A percentile compares a stretch with the other conserved stretches of the same genome.
Conservation (phyloP, 2,329 filamentous ascomycete species). For the Ophiosphaerella herpotricha region DNA sequence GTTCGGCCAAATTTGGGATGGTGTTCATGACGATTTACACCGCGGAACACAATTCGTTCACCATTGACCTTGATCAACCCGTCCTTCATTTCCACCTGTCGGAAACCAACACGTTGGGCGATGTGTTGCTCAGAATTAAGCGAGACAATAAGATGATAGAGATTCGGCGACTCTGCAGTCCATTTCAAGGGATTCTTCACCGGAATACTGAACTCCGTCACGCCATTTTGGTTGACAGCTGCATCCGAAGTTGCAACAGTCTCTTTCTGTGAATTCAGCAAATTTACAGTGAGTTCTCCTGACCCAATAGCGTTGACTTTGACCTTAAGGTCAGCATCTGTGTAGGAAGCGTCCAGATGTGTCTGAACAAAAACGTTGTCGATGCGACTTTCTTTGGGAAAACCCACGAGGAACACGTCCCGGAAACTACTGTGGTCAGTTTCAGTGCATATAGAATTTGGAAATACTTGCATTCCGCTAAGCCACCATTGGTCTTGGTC, state of each 20-base stretch:
- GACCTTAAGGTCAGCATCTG: constrained; percentile 57
- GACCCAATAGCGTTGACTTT: constrained; percentile 50
- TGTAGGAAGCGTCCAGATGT: constrained; percentile 57
- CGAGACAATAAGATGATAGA: constrained; percentile 61
- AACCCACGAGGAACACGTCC: constrained; percentile 65
- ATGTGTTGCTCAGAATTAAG: constrained; percentile 50
- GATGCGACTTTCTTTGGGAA: constrained; percentile 57
- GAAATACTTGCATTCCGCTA: constrained; percentile 52
- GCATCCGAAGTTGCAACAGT: constrained; percentile 15
- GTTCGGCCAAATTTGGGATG: constrained; percentile 67
- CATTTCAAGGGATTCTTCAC: constrained; percentile 65
- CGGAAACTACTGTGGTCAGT: constrained; percentile 61
- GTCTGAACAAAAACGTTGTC: constrained; percentile 64
- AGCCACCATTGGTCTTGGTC: constrained; percentile 73
- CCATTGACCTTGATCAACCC: constrained; percentile 68
- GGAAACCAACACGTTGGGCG: constrained; percentile 65
- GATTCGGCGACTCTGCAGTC: constrained; percentile 69
- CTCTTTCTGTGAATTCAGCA: constrained; percentile 51
- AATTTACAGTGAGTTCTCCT: constrained; percentile 49
- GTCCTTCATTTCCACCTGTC: constrained; percentile 65
- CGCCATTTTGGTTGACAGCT: constrained; percentile 16
- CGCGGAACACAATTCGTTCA: constrained; percentile 63
- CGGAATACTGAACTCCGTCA: constrained; percentile 44
- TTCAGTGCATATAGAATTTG: neutral
- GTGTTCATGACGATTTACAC: constrained; percentile 73